These are phyloP conservation scores for Nakazawaea sp. DNA, from an alignment of 805 yeast species.

Conservation along the genomic window DNA sequence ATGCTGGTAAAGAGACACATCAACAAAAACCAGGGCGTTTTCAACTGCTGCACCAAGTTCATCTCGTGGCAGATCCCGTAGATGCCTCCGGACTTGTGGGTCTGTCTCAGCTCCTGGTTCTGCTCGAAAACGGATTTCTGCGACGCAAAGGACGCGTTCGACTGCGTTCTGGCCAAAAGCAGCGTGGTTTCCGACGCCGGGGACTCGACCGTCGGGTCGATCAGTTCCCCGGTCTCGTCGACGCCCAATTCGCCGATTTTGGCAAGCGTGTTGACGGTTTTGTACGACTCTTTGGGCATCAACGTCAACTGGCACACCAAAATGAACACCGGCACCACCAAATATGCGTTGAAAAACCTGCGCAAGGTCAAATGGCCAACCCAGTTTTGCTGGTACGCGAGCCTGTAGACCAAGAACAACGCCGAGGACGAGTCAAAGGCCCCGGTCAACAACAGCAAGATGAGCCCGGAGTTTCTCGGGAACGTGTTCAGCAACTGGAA, in stretches of 20 bases:
- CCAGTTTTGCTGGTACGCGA: conserved; percentile 45
- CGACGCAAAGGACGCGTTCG: conserved; percentile 14
- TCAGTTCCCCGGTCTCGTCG: conserved; percentile 60
- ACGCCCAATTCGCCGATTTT: conserved; percentile 68
- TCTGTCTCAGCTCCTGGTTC: conserved; percentile 51
- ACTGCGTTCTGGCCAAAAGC: conserved; percentile 10
- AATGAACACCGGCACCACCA: conserved; percentile 75
- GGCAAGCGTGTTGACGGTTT: conserved; percentile 60
- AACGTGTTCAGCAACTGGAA: conserved; percentile 87
- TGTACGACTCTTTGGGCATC: conserved; percentile 77
- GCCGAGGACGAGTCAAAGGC: conserved; percentile 94
- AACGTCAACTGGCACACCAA: conserved; percentile 63
- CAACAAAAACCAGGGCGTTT: conserved; percentile 67
- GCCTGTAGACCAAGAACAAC: conserved; percentile 66
- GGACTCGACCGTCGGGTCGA: conserved; percentile 36
- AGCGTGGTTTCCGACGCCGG: conserved; percentile 10
- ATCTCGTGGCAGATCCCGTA: conserved; percentile 76
- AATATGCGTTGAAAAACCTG: conserved; percentile 58
- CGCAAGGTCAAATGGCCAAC: conserved; percentile 34
- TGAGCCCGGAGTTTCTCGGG: conserved; percentile 74
- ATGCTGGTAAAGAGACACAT: conserved; percentile 77
- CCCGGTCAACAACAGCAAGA: conserved; percentile 83
- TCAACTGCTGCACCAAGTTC: conserved; percentile 29
- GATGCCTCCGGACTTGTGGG: conserved; percentile 52
- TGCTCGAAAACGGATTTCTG: conserved; percentile 58